phyloP scores from a whole-genome alignment of 1,284 basidiomycete species.

The Leccinum olivaceoglutinosum region DNA sequence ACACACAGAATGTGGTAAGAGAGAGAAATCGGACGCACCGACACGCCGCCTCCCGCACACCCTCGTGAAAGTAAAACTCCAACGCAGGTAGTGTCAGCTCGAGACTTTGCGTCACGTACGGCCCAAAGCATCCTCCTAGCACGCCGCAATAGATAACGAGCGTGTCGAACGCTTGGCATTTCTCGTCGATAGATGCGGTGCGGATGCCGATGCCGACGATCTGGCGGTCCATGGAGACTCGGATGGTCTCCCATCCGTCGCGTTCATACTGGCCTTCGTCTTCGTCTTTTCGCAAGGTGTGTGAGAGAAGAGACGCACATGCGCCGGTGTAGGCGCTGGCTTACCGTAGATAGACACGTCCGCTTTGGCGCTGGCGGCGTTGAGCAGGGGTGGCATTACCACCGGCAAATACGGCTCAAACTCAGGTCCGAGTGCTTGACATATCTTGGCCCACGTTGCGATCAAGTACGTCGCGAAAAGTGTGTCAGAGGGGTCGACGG shows the following conservation, averaged over 20 bases:
- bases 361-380: constrained; percentile 72
- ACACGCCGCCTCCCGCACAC: constrained; percentile 65
- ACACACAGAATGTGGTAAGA: background rate
- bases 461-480: constrained; percentile 67
- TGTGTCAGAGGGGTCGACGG: constrained; percentile 58
- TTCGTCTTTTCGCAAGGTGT: constrained; percentile 36
- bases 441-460: constrained; percentile 79
- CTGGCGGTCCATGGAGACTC: constrained; percentile 58
- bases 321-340: constrained; percentile 13
- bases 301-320: background rate
- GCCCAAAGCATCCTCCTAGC: constrained; percentile 63
- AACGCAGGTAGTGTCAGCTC: constrained; percentile 69
- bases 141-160: constrained; percentile 76
- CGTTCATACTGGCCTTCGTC: constrained; percentile 50
- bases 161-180: constrained; percentile 82
- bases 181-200: constrained; percentile 80
- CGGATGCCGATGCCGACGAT: constrained; percentile 57
- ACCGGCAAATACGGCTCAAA: constrained; percentile 81
- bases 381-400: constrained; percentile 75
- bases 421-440: constrained; percentile 73
- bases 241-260: constrained; percentile 73
- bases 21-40: constrained; percentile 14
- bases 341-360: constrained; percentile 72
- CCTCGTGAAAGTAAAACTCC: constrained; percentile 76
- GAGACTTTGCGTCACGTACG: constrained; percentile 65